Percentiles rank a stretch among this genome's conserved stretches.
phyloP scores from a whole-genome alignment of 2,329 filamentous ascomycete species.

The Periglandula ipomoeae region DNA sequence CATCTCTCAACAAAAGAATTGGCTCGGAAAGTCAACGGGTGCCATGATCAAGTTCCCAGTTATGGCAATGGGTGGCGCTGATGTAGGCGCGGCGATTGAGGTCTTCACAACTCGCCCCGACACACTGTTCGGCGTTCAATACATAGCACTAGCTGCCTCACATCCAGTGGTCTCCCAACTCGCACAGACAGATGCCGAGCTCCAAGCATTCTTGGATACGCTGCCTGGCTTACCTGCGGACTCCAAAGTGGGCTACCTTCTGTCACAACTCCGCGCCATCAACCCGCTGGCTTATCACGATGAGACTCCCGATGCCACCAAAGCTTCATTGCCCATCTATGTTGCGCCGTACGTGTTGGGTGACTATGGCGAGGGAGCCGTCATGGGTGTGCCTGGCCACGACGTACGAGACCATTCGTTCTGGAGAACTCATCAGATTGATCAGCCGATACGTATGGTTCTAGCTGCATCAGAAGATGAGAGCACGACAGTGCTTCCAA shows the following conservation, averaged over 20 bases:
- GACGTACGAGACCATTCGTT: constrained; percentile 72
- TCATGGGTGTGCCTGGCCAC: constrained; percentile 88
- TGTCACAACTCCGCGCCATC: constrained; percentile 51
- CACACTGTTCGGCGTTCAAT: constrained; percentile 81
- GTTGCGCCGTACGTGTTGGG: constrained; percentile 78
- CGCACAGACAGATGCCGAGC: constrained; percentile 47
- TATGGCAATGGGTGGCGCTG: constrained; percentile 30
- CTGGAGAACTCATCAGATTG: constrained; percentile 61
- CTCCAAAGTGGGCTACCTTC: constrained; percentile 57
- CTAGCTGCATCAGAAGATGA: constrained; percentile 44
- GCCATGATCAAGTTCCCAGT: constrained; percentile 64
- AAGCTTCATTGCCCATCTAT: constrained; percentile 60
- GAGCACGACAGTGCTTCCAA: constrained; percentile 30
- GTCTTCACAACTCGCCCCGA: constrained; percentile 82
- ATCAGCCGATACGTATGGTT: constrained; percentile 54
- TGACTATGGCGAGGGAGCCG: constrained; percentile 77
- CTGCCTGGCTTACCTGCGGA: constrained; percentile 46
- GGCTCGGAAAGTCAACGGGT: constrained; percentile 73
- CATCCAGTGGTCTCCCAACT: constrained; percentile 59
- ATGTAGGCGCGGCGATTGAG: constrained; percentile 43
- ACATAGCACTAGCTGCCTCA: constrained; percentile 65
- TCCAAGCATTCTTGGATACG: constrained; percentile 60
- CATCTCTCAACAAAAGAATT: constrained; percentile 74
- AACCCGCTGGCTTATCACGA: constrained; percentile 56
- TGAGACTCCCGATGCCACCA: constrained; percentile 37